These are phyloP conservation scores for Fusarium sp. DNA, from an alignment of 2,329 filamentous ascomycete genomes.

Conservation along the genomic window DNA sequence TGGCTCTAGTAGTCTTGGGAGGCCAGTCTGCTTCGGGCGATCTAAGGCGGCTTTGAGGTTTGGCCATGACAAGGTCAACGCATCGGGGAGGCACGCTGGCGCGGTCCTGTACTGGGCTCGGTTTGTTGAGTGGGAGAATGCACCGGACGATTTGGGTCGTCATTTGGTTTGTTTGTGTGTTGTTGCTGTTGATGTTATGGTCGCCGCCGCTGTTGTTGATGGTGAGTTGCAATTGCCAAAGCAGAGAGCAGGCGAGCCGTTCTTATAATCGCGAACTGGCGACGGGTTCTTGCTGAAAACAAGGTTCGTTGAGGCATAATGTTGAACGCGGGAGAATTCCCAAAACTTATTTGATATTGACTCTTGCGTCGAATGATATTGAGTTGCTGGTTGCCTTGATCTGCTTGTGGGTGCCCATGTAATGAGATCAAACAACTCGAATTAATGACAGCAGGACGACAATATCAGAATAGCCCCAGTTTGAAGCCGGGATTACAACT, in stretches of 20 bases:
- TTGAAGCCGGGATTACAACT: too few relatives aligned
- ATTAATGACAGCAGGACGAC: too few relatives aligned
- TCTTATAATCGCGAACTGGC: background rate
- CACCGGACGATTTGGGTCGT: background rate
- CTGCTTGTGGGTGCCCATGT: too few relatives aligned
- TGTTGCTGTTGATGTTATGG: background rate
- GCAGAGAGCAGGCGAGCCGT: background rate
- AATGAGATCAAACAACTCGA: too few relatives aligned
- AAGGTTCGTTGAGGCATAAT: background rate
- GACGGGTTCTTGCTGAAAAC: background rate
- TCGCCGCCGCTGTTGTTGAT: background rate
- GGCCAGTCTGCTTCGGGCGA: background rate
- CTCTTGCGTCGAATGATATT: background rate
- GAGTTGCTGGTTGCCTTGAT: too few relatives aligned
- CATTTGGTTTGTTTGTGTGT: background rate
- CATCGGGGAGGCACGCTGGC: background rate
- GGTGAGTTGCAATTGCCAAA: background rate
- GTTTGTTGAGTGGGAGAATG: background rate
- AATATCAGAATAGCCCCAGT: too few relatives aligned
- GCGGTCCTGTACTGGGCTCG: background rate
- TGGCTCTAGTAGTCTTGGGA: background rate
- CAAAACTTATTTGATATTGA: background rate
- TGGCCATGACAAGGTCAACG: background rate
- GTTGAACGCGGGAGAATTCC: background rate
- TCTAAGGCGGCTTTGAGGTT: background rate